A percentile compares a stretch with the other conserved stretches of the same genome.
These are phyloP conservation scores for Hydrangea macrophylla DNA, from an alignment of 148 eudicot genomes.

Conservation along the genomic window DNA sequence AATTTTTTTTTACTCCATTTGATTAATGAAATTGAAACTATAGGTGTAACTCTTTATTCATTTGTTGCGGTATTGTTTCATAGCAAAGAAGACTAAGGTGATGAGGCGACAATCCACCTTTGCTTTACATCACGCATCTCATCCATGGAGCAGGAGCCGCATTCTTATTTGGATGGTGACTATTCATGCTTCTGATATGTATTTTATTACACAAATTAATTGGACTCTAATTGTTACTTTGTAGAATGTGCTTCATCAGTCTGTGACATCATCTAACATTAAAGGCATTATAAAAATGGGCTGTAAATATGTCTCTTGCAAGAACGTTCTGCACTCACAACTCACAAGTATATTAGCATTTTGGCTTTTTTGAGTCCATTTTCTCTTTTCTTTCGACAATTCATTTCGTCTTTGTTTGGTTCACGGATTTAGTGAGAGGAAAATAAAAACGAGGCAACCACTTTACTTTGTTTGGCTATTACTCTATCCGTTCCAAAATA, in stretches of 20 bases:
- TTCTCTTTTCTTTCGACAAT: too few relatives aligned
- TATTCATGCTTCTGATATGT: background rate
- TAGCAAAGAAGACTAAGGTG: slow-evolving; percentile 66
- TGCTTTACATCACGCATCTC: slow-evolving; percentile 89
- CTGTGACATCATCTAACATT: background rate
- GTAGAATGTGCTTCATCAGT: background rate
- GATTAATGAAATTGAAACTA: background rate
- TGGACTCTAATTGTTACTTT: background rate
- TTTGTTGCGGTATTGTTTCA: slow-evolving; percentile 8
- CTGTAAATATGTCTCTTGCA: background rate
- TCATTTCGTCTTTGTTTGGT: too few relatives aligned
- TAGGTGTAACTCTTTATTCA: background rate
- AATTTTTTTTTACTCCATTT: background rate
- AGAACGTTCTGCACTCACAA: too few relatives aligned
- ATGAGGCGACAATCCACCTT: slow-evolving; percentile 94
- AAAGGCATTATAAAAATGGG: background rate
- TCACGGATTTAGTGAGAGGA: too few relatives aligned
- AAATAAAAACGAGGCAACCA: too few relatives aligned
- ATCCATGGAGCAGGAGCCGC: slow-evolving; percentile 93
- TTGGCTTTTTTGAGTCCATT: too few relatives aligned
- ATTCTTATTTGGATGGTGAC: slow-evolving; percentile 94
- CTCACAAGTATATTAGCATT: too few relatives aligned
- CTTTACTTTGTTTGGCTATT: too few relatives aligned
- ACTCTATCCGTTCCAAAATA: too few relatives aligned
- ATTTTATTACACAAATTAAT: background rate